phyloP scores from a whole-genome alignment of 2,329 filamentous ascomycete genomes.

The Seiridium unicorne region DNA sequence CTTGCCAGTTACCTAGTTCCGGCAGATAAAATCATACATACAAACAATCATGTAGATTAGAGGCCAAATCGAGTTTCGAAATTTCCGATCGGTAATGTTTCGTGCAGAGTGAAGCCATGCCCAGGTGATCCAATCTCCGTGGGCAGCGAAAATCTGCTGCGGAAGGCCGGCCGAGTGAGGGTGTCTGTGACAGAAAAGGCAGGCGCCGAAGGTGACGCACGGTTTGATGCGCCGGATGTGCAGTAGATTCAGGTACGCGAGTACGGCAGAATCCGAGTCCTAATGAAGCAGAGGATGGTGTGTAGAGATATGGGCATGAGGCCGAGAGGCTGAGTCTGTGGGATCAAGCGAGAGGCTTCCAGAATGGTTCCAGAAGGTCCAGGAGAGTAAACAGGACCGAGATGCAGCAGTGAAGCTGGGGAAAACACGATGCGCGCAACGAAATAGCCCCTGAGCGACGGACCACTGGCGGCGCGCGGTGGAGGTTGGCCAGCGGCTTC shows the following conservation, averaged over 20 bases:
- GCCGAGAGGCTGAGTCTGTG: constrained; percentile 5
- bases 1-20: neutral
- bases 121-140: neutral
- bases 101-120: neutral
- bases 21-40: neutral
- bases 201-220: constrained; percentile 3
- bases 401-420: neutral
- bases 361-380: constrained; percentile 3
- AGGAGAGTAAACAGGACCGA: constrained; percentile 5
- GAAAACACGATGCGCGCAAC: neutral
- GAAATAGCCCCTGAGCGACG: neutral
- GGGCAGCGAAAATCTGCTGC: neutral
- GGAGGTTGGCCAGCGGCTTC: neutral
- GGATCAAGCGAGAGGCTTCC: neutral
- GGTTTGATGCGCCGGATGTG: constrained; percentile 1
- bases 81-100: constrained; percentile 1
- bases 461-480: neutral
- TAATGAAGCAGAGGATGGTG: neutral
- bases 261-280: constrained; percentile 7
- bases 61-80: neutral
- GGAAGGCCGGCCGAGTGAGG: neutral
- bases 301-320: constrained; percentile 1
- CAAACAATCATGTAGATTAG: neutral
- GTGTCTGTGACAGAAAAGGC: constrained; percentile 6
- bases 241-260: constrained; percentile 6